Evolutionary conservation across 805 yeast genomes (phyloP).

Genomic region (Starmerella sirachaensis): DNA sequence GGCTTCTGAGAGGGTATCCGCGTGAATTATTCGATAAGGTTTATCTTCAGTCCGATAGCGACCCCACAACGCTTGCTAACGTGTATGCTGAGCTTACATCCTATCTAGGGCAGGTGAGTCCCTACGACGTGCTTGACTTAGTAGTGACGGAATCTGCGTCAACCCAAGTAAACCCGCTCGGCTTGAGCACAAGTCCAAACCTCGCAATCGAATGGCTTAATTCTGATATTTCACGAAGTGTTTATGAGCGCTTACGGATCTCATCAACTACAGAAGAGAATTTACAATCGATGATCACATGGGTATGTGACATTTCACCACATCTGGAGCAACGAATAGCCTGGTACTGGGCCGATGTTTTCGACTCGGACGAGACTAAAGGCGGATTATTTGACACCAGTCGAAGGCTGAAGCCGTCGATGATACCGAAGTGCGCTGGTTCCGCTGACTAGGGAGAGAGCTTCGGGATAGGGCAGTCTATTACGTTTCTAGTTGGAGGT

Average conservation of each 20-base stretch:
- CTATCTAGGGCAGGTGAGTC: background rate
- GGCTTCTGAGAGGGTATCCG: constrained; percentile 10
- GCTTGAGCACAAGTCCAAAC: constrained; percentile 3
- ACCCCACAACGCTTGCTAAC: background rate
- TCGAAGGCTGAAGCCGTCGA: constrained; percentile 17
- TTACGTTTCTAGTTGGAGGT: too few relatives aligned
- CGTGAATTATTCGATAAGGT: background rate
- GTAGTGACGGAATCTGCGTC: background rate
- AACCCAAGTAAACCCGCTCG: constrained; percentile 12
- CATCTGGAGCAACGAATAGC: constrained; percentile 4
- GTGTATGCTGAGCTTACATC: constrained; percentile 2
- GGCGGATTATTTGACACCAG: constrained; percentile 8
- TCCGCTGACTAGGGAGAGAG: too few relatives aligned
- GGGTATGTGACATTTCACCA: constrained; percentile 34
- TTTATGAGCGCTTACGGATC: constrained; percentile 13
- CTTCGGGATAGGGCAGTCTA: too few relatives aligned
- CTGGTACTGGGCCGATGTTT: constrained; percentile 27
- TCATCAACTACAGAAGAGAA: constrained; percentile 11
- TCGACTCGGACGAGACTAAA: constrained; percentile 1
- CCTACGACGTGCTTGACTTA: background rate
- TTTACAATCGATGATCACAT: constrained; percentile 28
- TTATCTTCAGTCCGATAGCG: constrained; percentile 5
- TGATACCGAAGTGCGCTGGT: constrained; percentile 12
- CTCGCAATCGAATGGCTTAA: constrained; percentile 7
- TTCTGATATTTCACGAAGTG: constrained; percentile 2